These are phyloP conservation scores for Fusarium drepaniforme DNA, from an alignment of 2,329 filamentous ascomycete species.

Conservation along the genomic window DNA sequence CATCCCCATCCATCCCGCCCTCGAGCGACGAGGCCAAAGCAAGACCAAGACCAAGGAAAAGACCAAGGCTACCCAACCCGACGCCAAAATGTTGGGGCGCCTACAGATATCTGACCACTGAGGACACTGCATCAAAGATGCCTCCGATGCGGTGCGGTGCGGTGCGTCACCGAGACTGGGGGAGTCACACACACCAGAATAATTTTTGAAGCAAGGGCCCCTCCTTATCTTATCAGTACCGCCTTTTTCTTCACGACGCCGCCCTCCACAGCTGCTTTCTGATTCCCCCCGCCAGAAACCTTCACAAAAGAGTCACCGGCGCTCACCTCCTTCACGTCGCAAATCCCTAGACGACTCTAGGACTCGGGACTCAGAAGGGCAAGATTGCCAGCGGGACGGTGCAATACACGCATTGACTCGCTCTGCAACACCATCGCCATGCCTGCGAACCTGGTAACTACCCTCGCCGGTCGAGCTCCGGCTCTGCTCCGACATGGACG, in stretches of 20 bases:
- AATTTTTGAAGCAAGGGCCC: conserved; percentile 33
- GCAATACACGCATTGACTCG: conserved; percentile 51
- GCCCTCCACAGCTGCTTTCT: conserved; percentile 20
- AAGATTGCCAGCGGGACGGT: conserved; percentile 52
- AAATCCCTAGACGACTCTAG: conserved; percentile 38
- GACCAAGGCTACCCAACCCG: conserved; percentile 5
- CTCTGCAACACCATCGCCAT: conserved; percentile 36
- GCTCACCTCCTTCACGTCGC: conserved; percentile 37
- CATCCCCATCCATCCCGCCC: conserved; percentile 7
- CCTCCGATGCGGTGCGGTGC: conserved; percentile 1
- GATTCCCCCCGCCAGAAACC: conserved; percentile 29
- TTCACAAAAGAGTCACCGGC: conserved; percentile 42
- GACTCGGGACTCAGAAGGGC: conserved; percentile 48
- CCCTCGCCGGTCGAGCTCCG: conserved; percentile 68
- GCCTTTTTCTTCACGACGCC: conserved; percentile 37
- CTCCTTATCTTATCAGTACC: conserved; percentile 2
- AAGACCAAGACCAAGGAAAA: conserved; percentile 7
- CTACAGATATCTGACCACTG: conserved; percentile 26
- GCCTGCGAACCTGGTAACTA: conserved; percentile 55
- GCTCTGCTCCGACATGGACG: conserved; percentile 68
- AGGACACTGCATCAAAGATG: conserved; percentile 16
- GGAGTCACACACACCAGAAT: conserved; percentile 41
- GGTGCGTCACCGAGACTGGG: conserved; percentile 16
- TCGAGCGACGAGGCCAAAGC: background rate
- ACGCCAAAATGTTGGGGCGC: conserved; percentile 42